A percentile compares a stretch with the other conserved stretches of the same genome.
Conservation (phyloP, 2,329 filamentous ascomycete genomes). For the Coleophoma crateriformis region DNA sequence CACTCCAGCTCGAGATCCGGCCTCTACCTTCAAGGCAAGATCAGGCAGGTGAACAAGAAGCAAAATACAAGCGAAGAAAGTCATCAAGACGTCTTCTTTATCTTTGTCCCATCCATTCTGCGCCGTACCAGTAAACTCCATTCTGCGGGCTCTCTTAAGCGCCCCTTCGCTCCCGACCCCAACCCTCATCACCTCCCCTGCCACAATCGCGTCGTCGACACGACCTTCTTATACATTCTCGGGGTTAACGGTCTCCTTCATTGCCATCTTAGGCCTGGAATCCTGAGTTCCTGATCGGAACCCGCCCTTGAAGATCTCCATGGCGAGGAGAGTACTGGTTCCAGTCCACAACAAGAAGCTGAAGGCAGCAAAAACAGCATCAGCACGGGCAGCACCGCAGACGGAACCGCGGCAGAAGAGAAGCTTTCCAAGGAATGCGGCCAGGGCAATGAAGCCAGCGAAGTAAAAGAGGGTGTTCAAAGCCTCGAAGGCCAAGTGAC, state of each 20-base stretch:
- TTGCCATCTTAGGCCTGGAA: constrained; percentile 17
- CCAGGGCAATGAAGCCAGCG: constrained; percentile 51
- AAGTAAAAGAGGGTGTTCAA: constrained; percentile 53
- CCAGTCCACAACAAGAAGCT: constrained; percentile 48
- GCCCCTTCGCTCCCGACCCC: not conserved
- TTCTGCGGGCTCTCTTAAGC: not conserved
- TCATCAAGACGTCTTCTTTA: constrained; percentile 4
- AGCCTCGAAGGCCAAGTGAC: constrained; percentile 42
- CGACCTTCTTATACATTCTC: not conserved
- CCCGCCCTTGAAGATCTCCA: constrained; percentile 41
- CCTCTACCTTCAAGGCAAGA: not conserved
- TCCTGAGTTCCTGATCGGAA: constrained; percentile 18
- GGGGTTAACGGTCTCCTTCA: constrained; percentile 20
- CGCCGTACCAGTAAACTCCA: constrained; percentile 4
- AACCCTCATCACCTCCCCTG: not conserved
- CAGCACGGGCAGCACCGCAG: constrained; percentile 48
- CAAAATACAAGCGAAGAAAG: not conserved
- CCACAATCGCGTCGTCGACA: not conserved
- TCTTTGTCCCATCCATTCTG: constrained; percentile 5
- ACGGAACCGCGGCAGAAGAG: constrained; percentile 52
- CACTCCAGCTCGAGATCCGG: not conserved
- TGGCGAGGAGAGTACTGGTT: constrained; percentile 38
- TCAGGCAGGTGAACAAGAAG: not conserved
- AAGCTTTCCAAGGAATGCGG: constrained; percentile 49
- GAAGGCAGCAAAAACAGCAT: constrained; percentile 47